A percentile compares a stretch with the other conserved stretches of the same genome.
phyloP scores from a whole-genome alignment of 768 basidiomycete genomes.

The Kwoniella heveanensis region DNA sequence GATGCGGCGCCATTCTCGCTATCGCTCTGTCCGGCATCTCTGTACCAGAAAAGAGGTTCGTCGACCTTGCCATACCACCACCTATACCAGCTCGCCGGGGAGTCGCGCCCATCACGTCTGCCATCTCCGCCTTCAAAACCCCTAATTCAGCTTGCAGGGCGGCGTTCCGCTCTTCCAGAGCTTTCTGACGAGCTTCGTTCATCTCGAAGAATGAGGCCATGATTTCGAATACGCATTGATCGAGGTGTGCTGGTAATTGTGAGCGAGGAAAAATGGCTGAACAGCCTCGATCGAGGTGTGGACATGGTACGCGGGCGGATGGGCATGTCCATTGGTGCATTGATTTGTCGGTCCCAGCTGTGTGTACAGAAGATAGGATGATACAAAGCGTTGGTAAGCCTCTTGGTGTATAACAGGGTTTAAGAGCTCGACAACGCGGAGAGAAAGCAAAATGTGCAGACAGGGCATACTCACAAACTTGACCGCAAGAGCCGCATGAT shows the following conservation, averaged over 20 bases:
- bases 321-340: slow-evolving; percentile 41
- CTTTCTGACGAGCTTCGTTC: slow-evolving; percentile 14
- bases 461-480: slow-evolving; percentile 22
- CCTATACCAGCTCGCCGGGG: background rate
- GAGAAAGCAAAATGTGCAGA: background rate
- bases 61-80: background rate
- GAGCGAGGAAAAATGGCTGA: slow-evolving; percentile 26
- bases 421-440: too few relatives aligned
- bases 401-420: too few relatives aligned
- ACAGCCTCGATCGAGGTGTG: slow-evolving; percentile 35
- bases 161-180: slow-evolving; percentile 24
- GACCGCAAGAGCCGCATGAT: slow-evolving; percentile 24
- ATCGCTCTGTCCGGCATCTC: too few relatives aligned
- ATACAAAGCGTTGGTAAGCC: too few relatives aligned
- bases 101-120: background rate
- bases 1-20: background rate
- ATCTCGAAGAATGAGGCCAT: slow-evolving; percentile 29
- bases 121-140: slow-evolving; percentile 10
- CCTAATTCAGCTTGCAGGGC: slow-evolving; percentile 21
- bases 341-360: slow-evolving; percentile 22
- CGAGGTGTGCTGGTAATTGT: slow-evolving; percentile 26
- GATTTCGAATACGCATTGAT: slow-evolving; percentile 37
- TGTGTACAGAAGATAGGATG: background rate
- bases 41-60: too few relatives aligned
- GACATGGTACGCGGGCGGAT: slow-evolving; percentile 29